Percentiles rank a stretch among this genome's conserved stretches.
phyloP scores from a whole-genome alignment of 2,329 filamentous ascomycete species.

The Dothiorella sarmentorum region DNA sequence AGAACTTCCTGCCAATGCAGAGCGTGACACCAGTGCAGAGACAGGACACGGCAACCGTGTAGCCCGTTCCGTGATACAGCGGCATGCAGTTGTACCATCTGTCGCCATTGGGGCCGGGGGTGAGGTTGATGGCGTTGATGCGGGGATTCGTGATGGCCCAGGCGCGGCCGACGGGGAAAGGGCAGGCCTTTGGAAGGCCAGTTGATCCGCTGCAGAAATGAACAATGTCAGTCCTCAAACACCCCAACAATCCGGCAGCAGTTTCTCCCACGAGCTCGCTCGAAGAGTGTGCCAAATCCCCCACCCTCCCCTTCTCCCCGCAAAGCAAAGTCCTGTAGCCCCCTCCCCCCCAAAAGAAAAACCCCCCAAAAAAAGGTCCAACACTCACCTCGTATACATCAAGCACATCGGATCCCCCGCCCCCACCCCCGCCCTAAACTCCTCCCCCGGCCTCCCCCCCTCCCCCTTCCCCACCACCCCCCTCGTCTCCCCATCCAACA shows the following conservation, averaged over 20 bases:
- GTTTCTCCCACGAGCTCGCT: no score
- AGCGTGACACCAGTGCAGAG: slow-evolving; percentile 43
- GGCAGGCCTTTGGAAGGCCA: slow-evolving; percentile 65
- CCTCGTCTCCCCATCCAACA: slow-evolving; percentile 48
- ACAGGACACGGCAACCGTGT: slow-evolving; percentile 55
- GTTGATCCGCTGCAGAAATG: slow-evolving; percentile 66
- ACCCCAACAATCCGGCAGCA: no score
- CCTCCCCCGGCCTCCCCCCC: slow-evolving; percentile 29
- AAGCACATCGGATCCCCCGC: slow-evolving; percentile 53
- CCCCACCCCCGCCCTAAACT: slow-evolving; percentile 43
- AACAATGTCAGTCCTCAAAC: no score
- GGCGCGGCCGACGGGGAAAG: slow-evolving; percentile 25
- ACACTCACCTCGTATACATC: slow-evolving; percentile 52
- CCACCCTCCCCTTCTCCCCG: no score
- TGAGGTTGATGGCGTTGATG: slow-evolving; percentile 31
- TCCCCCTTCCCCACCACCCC: slow-evolving; percentile 44
- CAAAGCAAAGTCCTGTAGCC: no score
- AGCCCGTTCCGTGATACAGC: slow-evolving; percentile 72
- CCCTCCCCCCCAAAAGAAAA: no score
- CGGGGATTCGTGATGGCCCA: slow-evolving; percentile 39
- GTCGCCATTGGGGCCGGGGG: slow-evolving; percentile 43
- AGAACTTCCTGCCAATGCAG: slow-evolving; percentile 66
- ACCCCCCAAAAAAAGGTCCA: slow-evolving; percentile 45
- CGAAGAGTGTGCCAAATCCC: no score
- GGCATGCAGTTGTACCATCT: slow-evolving; percentile 77